These are phyloP conservation scores for Suhomyces vadensis DNA, from an alignment of 805 yeast genomes.

Conservation along the genomic window DNA sequence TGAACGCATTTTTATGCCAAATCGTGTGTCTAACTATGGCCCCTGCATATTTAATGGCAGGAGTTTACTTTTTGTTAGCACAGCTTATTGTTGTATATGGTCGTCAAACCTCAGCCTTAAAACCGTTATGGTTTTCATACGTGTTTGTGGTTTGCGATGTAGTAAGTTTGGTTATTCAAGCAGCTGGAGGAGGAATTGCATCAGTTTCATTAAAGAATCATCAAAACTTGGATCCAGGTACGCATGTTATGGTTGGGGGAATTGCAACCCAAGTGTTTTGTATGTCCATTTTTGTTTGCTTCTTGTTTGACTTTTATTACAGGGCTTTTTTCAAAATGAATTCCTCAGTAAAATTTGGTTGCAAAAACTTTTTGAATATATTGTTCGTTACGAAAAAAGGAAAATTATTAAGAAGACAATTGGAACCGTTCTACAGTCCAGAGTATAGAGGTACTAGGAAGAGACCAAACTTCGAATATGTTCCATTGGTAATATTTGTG, in stretches of 20 bases:
- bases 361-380: constrained; percentile 17
- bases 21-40: constrained; percentile 70
- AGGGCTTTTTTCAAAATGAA: constrained; percentile 36
- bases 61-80: constrained; percentile 70
- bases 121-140: constrained; percentile 62
- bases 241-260: constrained; percentile 75
- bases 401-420: constrained; percentile 15
- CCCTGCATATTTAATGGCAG: constrained; percentile 85
- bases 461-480: constrained; percentile 37
- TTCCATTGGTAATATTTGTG: constrained; percentile 46
- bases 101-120: constrained; percentile 45
- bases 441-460: constrained; percentile 36
- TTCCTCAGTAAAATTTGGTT: constrained; percentile 26
- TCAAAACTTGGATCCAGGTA: constrained; percentile 45
- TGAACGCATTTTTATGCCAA: constrained; percentile 57
- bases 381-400: constrained; percentile 26
- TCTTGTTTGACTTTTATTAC: constrained; percentile 50
- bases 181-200: constrained; percentile 74
- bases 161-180: constrained; percentile 65
- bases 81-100: constrained; percentile 60
- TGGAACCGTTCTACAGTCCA: constrained; percentile 35
- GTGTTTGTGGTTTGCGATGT: constrained; percentile 69
- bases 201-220: constrained; percentile 30
- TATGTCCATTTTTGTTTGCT: constrained; percentile 58
- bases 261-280: constrained; percentile 73